Conservation (phyloP, 768 basidiomycete genomes). For the Phlebiopsis flavidoalba region DNA sequence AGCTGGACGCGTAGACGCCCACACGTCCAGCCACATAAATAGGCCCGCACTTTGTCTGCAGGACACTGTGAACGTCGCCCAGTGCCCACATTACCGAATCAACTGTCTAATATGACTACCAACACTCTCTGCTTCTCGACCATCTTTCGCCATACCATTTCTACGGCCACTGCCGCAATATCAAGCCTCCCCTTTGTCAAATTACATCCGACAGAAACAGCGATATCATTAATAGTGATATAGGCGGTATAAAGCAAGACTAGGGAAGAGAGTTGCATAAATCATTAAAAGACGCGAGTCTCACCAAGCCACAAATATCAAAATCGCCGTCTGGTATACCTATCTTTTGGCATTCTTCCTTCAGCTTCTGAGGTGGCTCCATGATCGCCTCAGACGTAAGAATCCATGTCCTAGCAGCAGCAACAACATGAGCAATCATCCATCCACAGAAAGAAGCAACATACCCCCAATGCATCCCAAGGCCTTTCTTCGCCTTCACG, state of each 20-base stretch:
- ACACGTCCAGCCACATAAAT: too few species aligned
- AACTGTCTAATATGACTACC: too few species aligned
- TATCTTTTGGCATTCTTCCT: slow-evolving; percentile 43
- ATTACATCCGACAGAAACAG: not conserved
- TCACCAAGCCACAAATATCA: slow-evolving; percentile 55
- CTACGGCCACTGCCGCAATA: too few species aligned
- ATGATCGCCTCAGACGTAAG: slow-evolving; percentile 49
- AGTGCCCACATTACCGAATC: too few species aligned
- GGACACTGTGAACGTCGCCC: too few species aligned
- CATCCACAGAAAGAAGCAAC: slow-evolving; percentile 11
- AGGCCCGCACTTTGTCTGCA: too few species aligned
- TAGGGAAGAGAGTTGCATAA: too few species aligned
- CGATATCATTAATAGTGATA: not conserved
- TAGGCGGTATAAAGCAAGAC: not conserved
- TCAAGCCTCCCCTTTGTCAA: too few species aligned
- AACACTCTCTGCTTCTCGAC: too few species aligned
- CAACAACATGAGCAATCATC: not conserved
- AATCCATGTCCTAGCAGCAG: slow-evolving; percentile 40
- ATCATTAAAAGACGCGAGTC: slow-evolving; percentile 31
- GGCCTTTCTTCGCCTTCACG: slow-evolving; percentile 48
- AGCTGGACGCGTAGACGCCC: too few species aligned
- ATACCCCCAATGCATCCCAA: slow-evolving; percentile 73
- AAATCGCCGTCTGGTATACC: slow-evolving; percentile 55
- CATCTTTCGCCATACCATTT: too few species aligned
- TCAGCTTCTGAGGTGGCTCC: slow-evolving; percentile 55